These are phyloP conservation scores for Knufia petricola DNA, from an alignment of 2,329 filamentous ascomycete genomes.

Conservation along the genomic window DNA sequence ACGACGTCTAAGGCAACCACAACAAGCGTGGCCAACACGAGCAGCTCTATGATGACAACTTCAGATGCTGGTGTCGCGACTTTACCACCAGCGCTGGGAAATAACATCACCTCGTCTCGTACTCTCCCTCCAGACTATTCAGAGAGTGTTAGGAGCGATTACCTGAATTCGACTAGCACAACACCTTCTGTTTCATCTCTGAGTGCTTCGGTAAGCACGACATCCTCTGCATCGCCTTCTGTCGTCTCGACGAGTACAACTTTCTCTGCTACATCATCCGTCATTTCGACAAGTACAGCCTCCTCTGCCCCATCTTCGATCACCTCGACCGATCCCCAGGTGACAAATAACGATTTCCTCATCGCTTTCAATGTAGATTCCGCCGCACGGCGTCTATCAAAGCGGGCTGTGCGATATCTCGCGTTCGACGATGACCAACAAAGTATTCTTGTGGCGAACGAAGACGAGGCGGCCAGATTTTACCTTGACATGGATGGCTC, in stretches of 20 bases:
- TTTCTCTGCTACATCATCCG: neutral
- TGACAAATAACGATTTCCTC: constrained; percentile 2
- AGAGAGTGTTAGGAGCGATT: neutral
- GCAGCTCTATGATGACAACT: constrained; percentile 43
- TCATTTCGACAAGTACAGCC: constrained; percentile 1
- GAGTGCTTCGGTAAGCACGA: neutral
- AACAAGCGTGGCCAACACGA: constrained; percentile 44
- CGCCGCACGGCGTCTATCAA: neutral
- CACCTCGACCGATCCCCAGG: neutral
- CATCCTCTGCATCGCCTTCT: neutral
- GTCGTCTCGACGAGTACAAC: neutral
- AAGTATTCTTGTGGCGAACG: constrained; percentile 8
- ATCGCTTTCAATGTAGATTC: constrained; percentile 3
- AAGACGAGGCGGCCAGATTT: constrained; percentile 13
- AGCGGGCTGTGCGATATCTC: constrained; percentile 16
- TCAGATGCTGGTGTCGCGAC: neutral
- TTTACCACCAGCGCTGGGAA: constrained; percentile 4
- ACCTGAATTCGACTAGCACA: neutral
- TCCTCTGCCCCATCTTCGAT: neutral
- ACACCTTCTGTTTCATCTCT: neutral
- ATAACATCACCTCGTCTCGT: neutral
- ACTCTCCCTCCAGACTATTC: constrained; percentile 3
- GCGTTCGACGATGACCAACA: constrained; percentile 11
- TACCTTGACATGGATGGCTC: constrained; percentile 11
- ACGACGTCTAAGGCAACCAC: constrained; percentile 9